Evolutionary conservation across 352 stramenopile species (phyloP).

Genomic region (Phytophthora hybrid): DNA sequence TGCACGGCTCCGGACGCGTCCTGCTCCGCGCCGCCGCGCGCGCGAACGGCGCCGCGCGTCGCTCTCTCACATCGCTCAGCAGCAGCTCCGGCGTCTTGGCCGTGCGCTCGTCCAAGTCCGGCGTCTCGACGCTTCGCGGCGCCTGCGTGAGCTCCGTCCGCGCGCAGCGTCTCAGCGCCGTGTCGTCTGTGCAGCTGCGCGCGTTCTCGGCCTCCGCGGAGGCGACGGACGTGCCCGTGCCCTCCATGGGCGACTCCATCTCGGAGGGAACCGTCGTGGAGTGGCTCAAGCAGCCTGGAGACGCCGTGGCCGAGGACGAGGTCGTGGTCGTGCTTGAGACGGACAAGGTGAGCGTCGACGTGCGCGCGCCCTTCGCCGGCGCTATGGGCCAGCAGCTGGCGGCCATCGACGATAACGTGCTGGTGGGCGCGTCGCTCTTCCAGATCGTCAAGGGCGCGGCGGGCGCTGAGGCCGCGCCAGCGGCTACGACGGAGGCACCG

Average conservation of each 20-base stretch:
- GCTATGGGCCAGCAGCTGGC: conserved; percentile 92
- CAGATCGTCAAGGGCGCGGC: conserved; percentile 90
- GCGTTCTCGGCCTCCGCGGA: conserved; percentile 46
- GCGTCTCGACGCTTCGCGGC: conserved; percentile 6
- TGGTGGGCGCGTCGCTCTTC: conserved; percentile 94
- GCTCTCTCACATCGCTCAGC: conserved; percentile 30
- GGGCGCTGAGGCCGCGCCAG: conserved; percentile 29
- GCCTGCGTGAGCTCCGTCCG: conserved; percentile 9
- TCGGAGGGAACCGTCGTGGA: conserved; percentile 98
- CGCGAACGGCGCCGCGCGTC: conserved; percentile 32
- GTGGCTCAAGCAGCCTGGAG: conserved; percentile 94
- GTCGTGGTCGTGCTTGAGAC: conserved; percentile 99
- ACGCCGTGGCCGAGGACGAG: conserved; percentile 95
- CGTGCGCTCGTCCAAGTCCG: conserved; percentile 19
- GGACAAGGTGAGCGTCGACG: conserved; percentile 97
- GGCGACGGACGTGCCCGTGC: conserved; percentile 76
- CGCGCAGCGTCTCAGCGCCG: not conserved
- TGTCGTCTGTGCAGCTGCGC: conserved; percentile 31
- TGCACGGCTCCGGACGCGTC: conserved; percentile 47
- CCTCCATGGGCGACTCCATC: conserved; percentile 96
- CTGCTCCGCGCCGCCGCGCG: conserved; percentile 36
- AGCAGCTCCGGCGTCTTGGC: conserved; percentile 20
- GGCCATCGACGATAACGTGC: conserved; percentile 94
- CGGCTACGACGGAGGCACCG: conserved; percentile 32
- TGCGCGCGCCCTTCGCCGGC: conserved; percentile 88